A percentile compares a stretch with the other conserved stretches of the same genome.
These are phyloP conservation scores for Umbelopsis sp. DNA, from an alignment of 192 early-diverging fungal species.

Conservation along the genomic window DNA sequence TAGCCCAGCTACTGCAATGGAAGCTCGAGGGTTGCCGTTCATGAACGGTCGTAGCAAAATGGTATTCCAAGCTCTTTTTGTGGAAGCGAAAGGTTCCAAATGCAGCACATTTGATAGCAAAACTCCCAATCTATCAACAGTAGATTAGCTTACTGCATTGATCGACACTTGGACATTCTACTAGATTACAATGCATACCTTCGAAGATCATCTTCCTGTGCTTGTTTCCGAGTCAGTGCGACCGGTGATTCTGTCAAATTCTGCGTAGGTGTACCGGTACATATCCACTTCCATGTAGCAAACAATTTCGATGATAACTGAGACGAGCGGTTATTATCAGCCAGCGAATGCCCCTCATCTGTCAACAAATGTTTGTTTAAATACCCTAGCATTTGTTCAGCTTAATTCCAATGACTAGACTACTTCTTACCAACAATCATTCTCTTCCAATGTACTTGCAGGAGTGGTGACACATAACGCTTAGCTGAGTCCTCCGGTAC, in stretches of 20 bases:
- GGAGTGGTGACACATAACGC: constrained; percentile 62
- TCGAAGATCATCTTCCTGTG: constrained; percentile 49
- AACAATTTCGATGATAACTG: constrained; percentile 61
- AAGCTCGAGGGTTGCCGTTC: constrained; percentile 48
- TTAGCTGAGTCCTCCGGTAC: constrained; percentile 27
- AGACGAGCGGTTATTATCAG: constrained; percentile 47
- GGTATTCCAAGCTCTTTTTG: constrained; percentile 48
- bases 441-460: constrained; percentile 76
- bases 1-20: constrained; percentile 50
- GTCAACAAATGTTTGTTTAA: not conserved
- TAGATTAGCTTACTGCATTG: not conserved
- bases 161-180: no score
- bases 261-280: constrained; percentile 73
- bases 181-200: not conserved
- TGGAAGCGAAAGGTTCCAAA: constrained; percentile 62
- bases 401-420: not conserved
- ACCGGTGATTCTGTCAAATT: constrained; percentile 55
- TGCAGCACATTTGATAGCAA: constrained; percentile 63
- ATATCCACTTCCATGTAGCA: constrained; percentile 67
- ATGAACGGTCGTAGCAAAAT: constrained; percentile 60
- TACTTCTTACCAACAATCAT: constrained; percentile 57
- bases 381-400: not conserved
- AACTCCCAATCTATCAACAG: constrained; percentile 55
- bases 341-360: constrained; percentile 83
- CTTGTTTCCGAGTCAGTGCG: not conserved